Conservation (phyloP, 2,329 filamentous ascomycete species). For the Phyllosticta citribraziliensis region DNA sequence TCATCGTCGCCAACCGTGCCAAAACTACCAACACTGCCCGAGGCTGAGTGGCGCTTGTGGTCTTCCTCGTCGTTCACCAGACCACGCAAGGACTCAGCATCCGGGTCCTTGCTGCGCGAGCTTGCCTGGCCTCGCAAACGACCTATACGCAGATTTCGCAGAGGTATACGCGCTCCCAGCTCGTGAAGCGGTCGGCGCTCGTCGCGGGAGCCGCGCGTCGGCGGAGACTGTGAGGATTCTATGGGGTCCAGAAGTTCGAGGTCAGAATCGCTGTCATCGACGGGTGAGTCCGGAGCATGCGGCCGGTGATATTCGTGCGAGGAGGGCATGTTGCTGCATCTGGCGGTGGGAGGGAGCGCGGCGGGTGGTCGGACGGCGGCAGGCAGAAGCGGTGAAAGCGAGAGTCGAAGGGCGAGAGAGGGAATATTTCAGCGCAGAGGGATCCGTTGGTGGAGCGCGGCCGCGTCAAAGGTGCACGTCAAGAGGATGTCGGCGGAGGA, state of each 20-base stretch:
- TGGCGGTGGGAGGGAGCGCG: constrained; percentile 2
- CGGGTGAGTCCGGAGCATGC: constrained; percentile 55
- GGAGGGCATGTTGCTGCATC: constrained; percentile 27
- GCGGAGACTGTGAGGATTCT: constrained; percentile 19
- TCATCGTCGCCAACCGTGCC: constrained; percentile 54
- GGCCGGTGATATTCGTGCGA: constrained; percentile 39
- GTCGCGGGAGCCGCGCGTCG: constrained; percentile 22
- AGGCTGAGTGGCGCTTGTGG: constrained; percentile 47
- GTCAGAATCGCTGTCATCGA: constrained; percentile 55
- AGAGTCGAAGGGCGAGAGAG: not conserved
- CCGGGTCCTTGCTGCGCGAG: constrained; percentile 33
- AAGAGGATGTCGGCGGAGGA: not conserved
- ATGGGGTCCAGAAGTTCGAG: constrained; percentile 65
- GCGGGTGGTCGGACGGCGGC: constrained; percentile 12
- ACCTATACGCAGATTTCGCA: constrained; percentile 50
- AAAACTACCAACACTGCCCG: constrained; percentile 45
- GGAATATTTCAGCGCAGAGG: not conserved
- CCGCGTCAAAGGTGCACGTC: not conserved
- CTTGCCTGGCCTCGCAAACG: constrained; percentile 33
- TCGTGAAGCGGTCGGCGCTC: constrained; percentile 27
- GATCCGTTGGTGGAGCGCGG: not conserved
- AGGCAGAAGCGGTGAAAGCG: not conserved
- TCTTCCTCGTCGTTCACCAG: constrained; percentile 56
- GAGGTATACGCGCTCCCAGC: constrained; percentile 52
- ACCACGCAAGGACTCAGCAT: constrained; percentile 56